Conservation (phyloP, 768 basidiomycete genomes). For the Mrakia gelida region DNA sequence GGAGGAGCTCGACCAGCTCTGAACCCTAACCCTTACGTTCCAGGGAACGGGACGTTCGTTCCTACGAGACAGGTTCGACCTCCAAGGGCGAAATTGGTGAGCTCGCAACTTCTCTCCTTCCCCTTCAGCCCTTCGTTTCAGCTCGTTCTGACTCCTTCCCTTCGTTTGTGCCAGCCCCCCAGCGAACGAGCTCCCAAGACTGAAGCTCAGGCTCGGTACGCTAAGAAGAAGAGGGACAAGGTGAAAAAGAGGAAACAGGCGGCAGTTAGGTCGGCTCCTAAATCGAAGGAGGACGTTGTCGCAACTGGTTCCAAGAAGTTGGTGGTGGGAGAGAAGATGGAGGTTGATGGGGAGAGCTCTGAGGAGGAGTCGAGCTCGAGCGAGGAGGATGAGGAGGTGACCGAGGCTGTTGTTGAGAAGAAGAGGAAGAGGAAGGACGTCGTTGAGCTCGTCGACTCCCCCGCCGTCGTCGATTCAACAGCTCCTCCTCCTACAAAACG, state of each 20-base stretch:
- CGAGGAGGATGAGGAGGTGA: constrained; percentile 25
- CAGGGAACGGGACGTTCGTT: neutral
- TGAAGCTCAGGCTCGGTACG: constrained; percentile 29
- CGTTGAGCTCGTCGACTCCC: neutral
- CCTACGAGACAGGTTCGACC: neutral
- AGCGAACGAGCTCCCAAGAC: constrained; percentile 16
- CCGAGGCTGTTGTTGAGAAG: constrained; percentile 31
- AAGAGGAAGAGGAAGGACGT: constrained; percentile 31
- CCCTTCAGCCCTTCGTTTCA: neutral
- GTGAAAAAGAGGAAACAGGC: constrained; percentile 29
- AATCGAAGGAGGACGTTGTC: constrained; percentile 31
- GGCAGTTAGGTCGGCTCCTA: constrained; percentile 21
- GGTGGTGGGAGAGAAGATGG: constrained; percentile 26
- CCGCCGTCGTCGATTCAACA: constrained; percentile 5
- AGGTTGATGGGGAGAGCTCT: constrained; percentile 27
- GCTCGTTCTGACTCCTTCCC: neutral
- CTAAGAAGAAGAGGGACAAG: constrained; percentile 32
- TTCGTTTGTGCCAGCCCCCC: neutral
- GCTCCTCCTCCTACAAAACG: neutral
- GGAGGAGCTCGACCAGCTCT: too few relatives aligned
- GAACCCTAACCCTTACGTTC: neutral
- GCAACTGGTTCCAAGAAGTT: constrained; percentile 20
- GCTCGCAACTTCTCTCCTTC: neutral
- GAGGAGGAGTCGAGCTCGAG: constrained; percentile 34
- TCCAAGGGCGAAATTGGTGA: neutral